Base-by-base conservation (phyloP, 345 rosid species). In the Zanthoxylum bungeanum region DNA sequence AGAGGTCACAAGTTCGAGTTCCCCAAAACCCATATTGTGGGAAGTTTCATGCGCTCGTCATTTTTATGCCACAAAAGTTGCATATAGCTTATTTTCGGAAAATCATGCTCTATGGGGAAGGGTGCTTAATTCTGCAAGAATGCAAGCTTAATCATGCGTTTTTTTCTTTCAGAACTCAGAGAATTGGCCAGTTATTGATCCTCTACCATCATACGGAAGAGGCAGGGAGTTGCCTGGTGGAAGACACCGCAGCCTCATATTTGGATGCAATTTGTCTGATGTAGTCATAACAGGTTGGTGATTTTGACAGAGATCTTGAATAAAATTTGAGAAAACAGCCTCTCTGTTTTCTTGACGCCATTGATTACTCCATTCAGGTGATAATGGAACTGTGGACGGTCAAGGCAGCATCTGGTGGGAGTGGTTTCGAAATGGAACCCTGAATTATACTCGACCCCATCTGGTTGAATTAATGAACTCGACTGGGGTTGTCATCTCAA, bases 341-440 rank as follows among this genome's bases (percentile, higher is more conserved):
- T n/a, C n/a, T 71, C 66, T 51, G 40, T 68, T 51, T 78, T 70
- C 34, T 28, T 63, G 60, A 60, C 64, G 66, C 60, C 39, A 44
- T 73, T 49, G 56, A 70, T 74, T 58, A 70, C 68, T 73, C 49
- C 17, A 36, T 64, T 71, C 81, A 95, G 99, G 99, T 55, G 91
- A 91, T 55, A 95, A 92, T 77, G 99, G 99, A 72, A 89, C 96
- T 53, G 78, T 95, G 33, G 94, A 95, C 78, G 99, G 99, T 57
- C 99, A 95, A 86, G 99, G 99, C 75, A 83, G 85, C 70, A 49
- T 79, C 60, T 95, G 98, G 99, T 92, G 99, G 99, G 79, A 86
- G 56, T 84, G 94, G 89, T 95, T 92, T 75, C 80, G 73, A 75
- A 82, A 63, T 66, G 75, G 83, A 78, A 83, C 88, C 74, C 78